Evolutionary conservation across 2,329 filamentous ascomycete genomes (phyloP).

Genomic region (Cercospora sp.): DNA sequence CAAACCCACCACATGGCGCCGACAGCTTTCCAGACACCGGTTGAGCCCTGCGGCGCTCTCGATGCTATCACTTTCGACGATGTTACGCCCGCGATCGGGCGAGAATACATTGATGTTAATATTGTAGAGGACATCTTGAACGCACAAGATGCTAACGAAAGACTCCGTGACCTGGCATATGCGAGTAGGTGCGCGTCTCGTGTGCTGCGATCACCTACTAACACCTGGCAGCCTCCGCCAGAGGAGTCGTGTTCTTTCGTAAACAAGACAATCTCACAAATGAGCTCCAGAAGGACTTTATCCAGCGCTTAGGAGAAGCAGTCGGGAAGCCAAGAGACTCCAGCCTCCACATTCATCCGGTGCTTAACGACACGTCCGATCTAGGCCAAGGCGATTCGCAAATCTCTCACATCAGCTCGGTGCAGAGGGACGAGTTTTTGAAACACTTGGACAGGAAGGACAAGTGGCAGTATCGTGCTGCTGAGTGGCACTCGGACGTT

Average conservation of each 20-base stretch:
- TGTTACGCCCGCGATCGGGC: constrained; percentile 54
- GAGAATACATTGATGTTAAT: constrained; percentile 45
- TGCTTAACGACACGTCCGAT: constrained; percentile 53
- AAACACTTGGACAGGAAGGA: constrained; percentile 47
- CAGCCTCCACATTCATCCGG: constrained; percentile 61
- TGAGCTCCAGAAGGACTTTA: constrained; percentile 64
- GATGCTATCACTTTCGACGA: constrained; percentile 50
- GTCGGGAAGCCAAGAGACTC: constrained; percentile 60
- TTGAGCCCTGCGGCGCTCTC: constrained; percentile 45
- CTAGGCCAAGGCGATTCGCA: constrained; percentile 42
- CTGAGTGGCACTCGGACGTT: constrained; percentile 60
- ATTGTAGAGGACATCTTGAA: constrained; percentile 41
- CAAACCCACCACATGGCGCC: not conserved
- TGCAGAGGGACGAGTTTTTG: constrained; percentile 28
- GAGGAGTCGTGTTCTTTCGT: constrained; percentile 71
- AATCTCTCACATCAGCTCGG: constrained; percentile 44
- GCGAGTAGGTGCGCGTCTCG: constrained; percentile 51
- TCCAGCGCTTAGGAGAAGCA: constrained; percentile 59
- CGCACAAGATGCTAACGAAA: constrained; percentile 41
- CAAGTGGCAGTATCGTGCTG: constrained; percentile 52
- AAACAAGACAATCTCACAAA: constrained; percentile 60
- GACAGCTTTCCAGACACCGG: constrained; percentile 18
- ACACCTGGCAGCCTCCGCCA: constrained; percentile 58
- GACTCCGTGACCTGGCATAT: constrained; percentile 50
- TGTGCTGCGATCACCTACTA: not conserved